Evolutionary conservation across 495 filamentous ascomycete species (phyloP), one percentile per base, ranked within the genome.

Genomic region (Sabuloglossum arenarium): DNA sequence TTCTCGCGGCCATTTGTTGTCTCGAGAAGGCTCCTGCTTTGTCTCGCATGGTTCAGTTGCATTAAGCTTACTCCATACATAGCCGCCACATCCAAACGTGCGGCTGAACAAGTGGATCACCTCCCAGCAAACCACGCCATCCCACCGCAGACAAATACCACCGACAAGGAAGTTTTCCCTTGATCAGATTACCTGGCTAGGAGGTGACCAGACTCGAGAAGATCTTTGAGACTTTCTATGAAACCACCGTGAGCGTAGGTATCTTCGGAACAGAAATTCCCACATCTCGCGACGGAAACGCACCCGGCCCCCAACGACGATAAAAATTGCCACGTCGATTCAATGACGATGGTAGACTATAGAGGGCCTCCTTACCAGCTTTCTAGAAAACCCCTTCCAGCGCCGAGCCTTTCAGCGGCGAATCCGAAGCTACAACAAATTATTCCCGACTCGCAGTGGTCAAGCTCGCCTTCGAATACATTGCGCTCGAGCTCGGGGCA

Each of bases 261-360:
- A 43, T 21, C 21, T 43, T 10, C n/a, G 9, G 16, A 43, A 19
- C 2, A 43, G 9, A 21, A 4, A 4, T 43, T 21, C 3, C 9
- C 39, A 23, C 39, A 21, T 32, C 39, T 43, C 39, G 19, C 39
- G 16, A 43, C 39, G n/a, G 39, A 43, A 43, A 3, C 3, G 12
- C 9, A 5, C 16, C 19, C 3, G 34, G 12, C 30, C 4, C 30
- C 11, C 1, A 23, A 21, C 2, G 9, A 23, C 19, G 39, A 23
- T 21, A 2, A 23, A 43, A 43, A 23, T 23, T 12, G 12, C 19
- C 1, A 43, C 39, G 11, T 21, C 39, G 10, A 12, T 24, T 27
- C 47, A 37, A 58, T 49, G 28, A 58, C 37, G 12, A 59, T 59
- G 57, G 57, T 59, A 14, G 57, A 59, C 24, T 43, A 47, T 56